Base-by-base conservation (phyloP, 2,329 filamentous ascomycete genomes). In the Clathrospora elynae region DNA sequence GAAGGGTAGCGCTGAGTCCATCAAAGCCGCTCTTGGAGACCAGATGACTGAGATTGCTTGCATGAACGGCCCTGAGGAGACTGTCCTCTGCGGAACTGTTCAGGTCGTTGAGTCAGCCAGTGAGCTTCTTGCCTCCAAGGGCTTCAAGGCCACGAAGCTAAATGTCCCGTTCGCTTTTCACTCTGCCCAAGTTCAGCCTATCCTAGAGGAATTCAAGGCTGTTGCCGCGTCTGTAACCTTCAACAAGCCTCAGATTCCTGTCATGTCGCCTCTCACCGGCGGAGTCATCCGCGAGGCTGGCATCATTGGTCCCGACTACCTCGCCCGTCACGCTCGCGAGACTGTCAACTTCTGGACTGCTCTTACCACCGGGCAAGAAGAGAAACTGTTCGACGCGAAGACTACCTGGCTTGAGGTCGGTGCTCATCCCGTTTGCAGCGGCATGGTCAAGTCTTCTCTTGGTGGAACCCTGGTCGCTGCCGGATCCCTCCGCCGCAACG, bases 11-110 rank as follows among this genome's bases (percentile, higher is more conserved):
- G 71, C 59, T 29, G 75, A 82, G 17, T 73, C 78, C 4, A 79
- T 84, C 45, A 75, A 71, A 30, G 75, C 79, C 16, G 77, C 77
- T 36, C 68, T 78, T 46, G 75, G 82, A 12, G 63, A 66, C 42
- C 73, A 73, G 53, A 75, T 75, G 57, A 71, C 71, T 22, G 77
- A 81, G 55, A 71, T 84, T 47, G 85, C 88, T 11, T 93, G 89
- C 72, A 79, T 90, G 64, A 95, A 95, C 56, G 83, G 85, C 0
- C 83, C 85, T 0, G 76, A 82, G 35, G 87, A 90, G 63, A 90
- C 84, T 7, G 89, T 93, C 2, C 75, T 93, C n/a, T 82, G 81
- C 48, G 81, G 80, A 11, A 78, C 77, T 40, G 78, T 81, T 35
- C 75, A 82, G 25, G 76, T 85, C 47, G 81, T 87, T 39, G 74